These are phyloP conservation scores for Odontarrhena argentea DNA, from an alignment of 345 rosid species.

Conservation along the genomic window DNA sequence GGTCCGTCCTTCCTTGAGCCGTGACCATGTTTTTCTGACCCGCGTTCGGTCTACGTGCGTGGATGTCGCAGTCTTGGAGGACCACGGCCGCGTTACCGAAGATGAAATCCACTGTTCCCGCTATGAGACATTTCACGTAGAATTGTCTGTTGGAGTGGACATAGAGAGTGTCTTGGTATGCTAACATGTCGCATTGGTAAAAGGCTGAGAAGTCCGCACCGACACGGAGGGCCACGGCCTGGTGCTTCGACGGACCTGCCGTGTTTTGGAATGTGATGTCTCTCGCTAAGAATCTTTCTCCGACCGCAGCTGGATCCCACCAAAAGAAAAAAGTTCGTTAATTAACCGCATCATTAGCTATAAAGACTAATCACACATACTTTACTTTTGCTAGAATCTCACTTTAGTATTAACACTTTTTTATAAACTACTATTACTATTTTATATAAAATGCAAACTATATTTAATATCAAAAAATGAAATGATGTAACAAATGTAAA, in stretches of 20 bases:
- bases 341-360: conserved; percentile 21
- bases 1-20: conserved; percentile 85
- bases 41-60: conserved; percentile 74
- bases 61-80: conserved; percentile 80
- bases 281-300: conserved; percentile 70
- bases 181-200: conserved; percentile 73
- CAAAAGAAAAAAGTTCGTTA: background rate
- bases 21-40: conserved; percentile 98
- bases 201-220: conserved; percentile 82
- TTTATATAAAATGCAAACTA: too few species aligned
- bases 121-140: conserved; percentile 60
- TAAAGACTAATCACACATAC: background rate
- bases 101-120: conserved; percentile 89
- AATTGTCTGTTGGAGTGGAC: conserved; percentile 74
- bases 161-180: conserved; percentile 80
- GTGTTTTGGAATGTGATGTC: conserved; percentile 80
- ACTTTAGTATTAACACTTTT: background rate
- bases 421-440: background rate
- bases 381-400: background rate
- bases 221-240: conserved; percentile 75
- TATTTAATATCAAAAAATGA: background rate
- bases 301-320: conserved; percentile 66
- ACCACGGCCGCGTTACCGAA: conserved; percentile 70
- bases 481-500: conserved; percentile 5
- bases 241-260: conserved; percentile 79